Percentiles rank a stretch among this genome's conserved stretches.
phyloP scores from a whole-genome alignment of 2,329 filamentous ascomycete species.

The Leptographium radiaticola region DNA sequence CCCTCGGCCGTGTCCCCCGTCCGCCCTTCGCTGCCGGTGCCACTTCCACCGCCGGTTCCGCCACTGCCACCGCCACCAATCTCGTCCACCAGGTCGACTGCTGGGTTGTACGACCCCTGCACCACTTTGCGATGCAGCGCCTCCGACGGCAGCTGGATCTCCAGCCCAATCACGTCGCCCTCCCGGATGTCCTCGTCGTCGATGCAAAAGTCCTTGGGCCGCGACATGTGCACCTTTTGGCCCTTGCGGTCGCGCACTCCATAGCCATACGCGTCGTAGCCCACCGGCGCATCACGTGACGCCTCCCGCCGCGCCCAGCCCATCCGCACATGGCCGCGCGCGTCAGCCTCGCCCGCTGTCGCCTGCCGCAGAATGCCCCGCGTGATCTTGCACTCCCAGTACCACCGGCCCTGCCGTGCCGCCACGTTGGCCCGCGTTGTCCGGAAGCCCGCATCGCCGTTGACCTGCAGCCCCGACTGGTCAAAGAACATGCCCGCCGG shows the following conservation, averaged over 20 bases:
- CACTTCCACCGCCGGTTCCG: constrained; percentile 25
- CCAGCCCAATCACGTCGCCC: constrained; percentile 86
- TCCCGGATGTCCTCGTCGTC: constrained; percentile 68
- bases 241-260: constrained; percentile 80
- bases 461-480: constrained; percentile 60
- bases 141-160: constrained; percentile 81
- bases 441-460: constrained; percentile 84
- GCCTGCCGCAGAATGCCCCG: constrained; percentile 45
- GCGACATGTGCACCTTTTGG: constrained; percentile 85
- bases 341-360: constrained; percentile 18
- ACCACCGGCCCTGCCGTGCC: constrained; percentile 78
- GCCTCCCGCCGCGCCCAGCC: constrained; percentile 78
- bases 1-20: constrained; percentile 25
- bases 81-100: constrained; percentile 56
- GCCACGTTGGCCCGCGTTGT: constrained; percentile 85
- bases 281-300: constrained; percentile 69
- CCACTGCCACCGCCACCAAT: constrained; percentile 19
- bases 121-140: constrained; percentile 79
- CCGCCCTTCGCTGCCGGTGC: neutral
- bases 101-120: constrained; percentile 74
- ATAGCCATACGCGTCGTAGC: constrained; percentile 88
- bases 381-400: constrained; percentile 87
- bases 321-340: constrained; percentile 58
- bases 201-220: constrained; percentile 80
- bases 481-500: constrained; percentile 77